Conservation (phyloP, 495 filamentous ascomycete genomes). For the Trichoderma asperelloides region DNA sequence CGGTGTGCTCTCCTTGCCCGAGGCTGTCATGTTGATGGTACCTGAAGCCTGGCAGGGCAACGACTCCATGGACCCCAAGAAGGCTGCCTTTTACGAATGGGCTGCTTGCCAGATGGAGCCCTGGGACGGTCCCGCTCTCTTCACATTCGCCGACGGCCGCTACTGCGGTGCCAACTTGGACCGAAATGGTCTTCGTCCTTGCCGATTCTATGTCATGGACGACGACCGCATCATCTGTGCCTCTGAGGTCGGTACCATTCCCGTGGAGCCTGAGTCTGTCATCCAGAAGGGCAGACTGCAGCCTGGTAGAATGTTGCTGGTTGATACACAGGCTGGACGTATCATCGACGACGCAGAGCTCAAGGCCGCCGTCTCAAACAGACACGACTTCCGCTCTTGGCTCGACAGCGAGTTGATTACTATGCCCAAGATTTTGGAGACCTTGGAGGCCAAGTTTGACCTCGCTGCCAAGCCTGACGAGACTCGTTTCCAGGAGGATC, state of each 20-base stretch:
- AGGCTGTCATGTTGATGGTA: conserved; percentile 99
- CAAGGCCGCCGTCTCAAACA: conserved; percentile 77
- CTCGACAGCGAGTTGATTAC: conserved; percentile 80
- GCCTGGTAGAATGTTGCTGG: conserved; percentile 94
- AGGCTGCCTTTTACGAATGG: conserved; percentile 99
- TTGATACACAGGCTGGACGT: conserved; percentile 89
- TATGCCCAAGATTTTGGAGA: conserved; percentile 57
- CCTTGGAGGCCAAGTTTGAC: conserved; percentile 43
- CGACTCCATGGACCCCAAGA: conserved; percentile 81
- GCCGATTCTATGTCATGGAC: conserved; percentile 96
- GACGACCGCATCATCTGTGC: conserved; percentile 98
- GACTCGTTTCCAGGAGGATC: conserved; percentile 73
- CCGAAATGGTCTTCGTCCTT: conserved; percentile 92
- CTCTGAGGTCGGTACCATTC: conserved; percentile 93
- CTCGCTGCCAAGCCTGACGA: conserved; percentile 59
- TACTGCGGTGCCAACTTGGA: conserved; percentile 99
- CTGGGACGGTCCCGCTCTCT: conserved; percentile 96
- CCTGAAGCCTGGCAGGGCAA: conserved; percentile 99
- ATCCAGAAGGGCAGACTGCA: conserved; percentile 93
- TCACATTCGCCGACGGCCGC: conserved; percentile 95
- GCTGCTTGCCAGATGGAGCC: conserved; percentile 99
- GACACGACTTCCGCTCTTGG: conserved; percentile 84
- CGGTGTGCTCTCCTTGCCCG: conserved; percentile 90
- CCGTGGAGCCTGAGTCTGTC: conserved; percentile 81
- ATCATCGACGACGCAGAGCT: conserved; percentile 95